These are phyloP conservation scores for Erysimum pusillum DNA, from an alignment of 441 rosid species.

Conservation along the genomic window DNA sequence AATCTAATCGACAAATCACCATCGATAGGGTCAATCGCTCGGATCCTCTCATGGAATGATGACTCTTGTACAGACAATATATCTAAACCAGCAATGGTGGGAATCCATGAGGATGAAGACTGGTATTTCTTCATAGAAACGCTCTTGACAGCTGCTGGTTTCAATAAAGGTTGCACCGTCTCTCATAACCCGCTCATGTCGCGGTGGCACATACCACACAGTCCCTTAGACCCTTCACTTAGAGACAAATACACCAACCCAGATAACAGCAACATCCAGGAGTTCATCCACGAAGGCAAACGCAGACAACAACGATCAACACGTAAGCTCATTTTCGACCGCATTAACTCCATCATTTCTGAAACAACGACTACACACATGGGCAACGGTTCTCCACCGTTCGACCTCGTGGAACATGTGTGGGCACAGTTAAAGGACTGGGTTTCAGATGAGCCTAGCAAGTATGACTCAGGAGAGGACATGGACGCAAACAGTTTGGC, in stretches of 20 bases:
- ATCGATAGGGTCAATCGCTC: conserved; percentile 81
- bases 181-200: conserved; percentile 48
- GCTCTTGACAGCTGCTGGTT: conserved; percentile 67
- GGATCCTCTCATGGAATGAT: conserved; percentile 76
- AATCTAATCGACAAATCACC: conserved; percentile 91
- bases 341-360: conserved; percentile 63
- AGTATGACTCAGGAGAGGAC: conserved; percentile 46
- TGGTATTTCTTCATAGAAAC: conserved; percentile 63
- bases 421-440: conserved; percentile 74
- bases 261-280: conserved; percentile 52
- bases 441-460: conserved; percentile 47
- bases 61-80: conserved; percentile 57
- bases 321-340: conserved; percentile 74
- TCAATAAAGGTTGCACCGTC: conserved; percentile 48
- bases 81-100: conserved; percentile 52
- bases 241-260: conserved; percentile 62
- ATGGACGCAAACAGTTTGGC: conserved; percentile 66
- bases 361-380: conserved; percentile 48
- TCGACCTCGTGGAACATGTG: conserved; percentile 59
- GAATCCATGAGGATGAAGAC: conserved; percentile 63
- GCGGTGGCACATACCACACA: conserved; percentile 74
- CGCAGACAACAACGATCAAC: conserved; percentile 73
- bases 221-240: conserved; percentile 74
- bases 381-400: not conserved
- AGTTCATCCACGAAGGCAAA: conserved; percentile 67